Conservation (phyloP, 441 rosid species). For the Mallotus japonicus region DNA sequence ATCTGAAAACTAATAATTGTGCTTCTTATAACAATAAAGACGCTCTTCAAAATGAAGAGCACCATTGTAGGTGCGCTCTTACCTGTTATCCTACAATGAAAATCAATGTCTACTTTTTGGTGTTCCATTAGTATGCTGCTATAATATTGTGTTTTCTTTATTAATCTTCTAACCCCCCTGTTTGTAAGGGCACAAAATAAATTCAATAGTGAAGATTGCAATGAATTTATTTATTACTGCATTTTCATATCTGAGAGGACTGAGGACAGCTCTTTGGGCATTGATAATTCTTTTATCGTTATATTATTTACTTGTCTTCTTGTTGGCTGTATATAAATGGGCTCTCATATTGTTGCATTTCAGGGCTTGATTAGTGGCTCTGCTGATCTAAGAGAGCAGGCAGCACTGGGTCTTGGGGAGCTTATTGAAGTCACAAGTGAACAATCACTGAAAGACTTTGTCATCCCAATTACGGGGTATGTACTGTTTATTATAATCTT, state of each 20-base stretch:
- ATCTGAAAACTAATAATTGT: no score
- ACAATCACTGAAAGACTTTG: slow-evolving; percentile 83
- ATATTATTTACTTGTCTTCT: background rate
- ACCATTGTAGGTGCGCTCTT: no score
- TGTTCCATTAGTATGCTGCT: background rate
- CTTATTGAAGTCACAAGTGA: slow-evolving; percentile 98
- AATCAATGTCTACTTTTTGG: background rate
- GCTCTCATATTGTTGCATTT: slow-evolving; percentile 20
- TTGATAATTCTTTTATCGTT: background rate
- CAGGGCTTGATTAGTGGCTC: slow-evolving; percentile 96
- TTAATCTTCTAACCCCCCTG: background rate
- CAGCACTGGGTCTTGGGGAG: slow-evolving; percentile 99
- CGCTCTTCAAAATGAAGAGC: no score
- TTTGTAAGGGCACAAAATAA: no score
- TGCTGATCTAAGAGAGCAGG: slow-evolving; percentile 94
- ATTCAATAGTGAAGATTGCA: background rate
- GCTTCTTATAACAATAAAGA: no score
- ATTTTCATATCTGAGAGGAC: background rate
- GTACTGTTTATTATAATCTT: slow-evolving; percentile 12
- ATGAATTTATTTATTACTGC: background rate
- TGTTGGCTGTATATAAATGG: background rate
- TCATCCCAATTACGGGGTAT: slow-evolving; percentile 98
- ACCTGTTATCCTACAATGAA: no score
- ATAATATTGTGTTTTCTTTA: background rate
- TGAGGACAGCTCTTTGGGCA: background rate